Conservation (phyloP, 805 yeast species). For the Hanseniaspora thailandica region DNA sequence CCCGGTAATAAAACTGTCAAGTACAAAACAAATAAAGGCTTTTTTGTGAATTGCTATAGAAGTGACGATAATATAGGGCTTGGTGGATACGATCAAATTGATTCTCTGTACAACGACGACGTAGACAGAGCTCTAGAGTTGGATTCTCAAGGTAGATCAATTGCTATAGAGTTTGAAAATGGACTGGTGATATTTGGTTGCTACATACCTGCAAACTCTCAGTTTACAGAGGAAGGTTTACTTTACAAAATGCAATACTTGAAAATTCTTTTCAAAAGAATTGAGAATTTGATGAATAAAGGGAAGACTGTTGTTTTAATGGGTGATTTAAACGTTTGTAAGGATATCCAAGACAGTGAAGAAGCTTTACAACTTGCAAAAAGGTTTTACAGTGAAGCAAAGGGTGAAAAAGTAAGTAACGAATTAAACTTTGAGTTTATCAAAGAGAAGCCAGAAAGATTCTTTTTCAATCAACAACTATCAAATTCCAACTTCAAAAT, state of each 20-base stretch:
- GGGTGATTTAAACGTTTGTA: constrained; percentile 81
- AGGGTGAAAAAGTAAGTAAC: constrained; percentile 28
- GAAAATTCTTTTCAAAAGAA: constrained; percentile 47
- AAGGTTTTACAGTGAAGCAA: constrained; percentile 12
- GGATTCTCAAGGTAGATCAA: constrained; percentile 78
- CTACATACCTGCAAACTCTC: constrained; percentile 89
- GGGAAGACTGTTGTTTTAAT: constrained; percentile 65
- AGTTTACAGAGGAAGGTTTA: constrained; percentile 56
- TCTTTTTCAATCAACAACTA: constrained; percentile 37
- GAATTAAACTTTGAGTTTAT: constrained; percentile 27
- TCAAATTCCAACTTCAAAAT: constrained; percentile 23
- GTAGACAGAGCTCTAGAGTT: constrained; percentile 34
- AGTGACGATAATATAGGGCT: constrained; percentile 31
- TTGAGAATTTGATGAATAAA: constrained; percentile 38
- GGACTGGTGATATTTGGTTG: constrained; percentile 51
- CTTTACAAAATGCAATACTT: constrained; percentile 47
- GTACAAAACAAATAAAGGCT: neutral
- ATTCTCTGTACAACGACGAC: constrained; percentile 28
- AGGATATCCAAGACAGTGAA: constrained; percentile 75
- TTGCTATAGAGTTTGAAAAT: constrained; percentile 58
- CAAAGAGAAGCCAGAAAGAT: constrained; percentile 32
- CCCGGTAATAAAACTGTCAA: constrained; percentile 17
- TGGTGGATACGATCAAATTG: constrained; percentile 55
- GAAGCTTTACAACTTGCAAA: constrained; percentile 36
- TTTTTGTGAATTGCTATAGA: constrained; percentile 19